Percentiles rank a stretch among this genome's conserved stretches.
phyloP scores from a whole-genome alignment of 441 rosid genomes.

The Populus tomentosa region DNA sequence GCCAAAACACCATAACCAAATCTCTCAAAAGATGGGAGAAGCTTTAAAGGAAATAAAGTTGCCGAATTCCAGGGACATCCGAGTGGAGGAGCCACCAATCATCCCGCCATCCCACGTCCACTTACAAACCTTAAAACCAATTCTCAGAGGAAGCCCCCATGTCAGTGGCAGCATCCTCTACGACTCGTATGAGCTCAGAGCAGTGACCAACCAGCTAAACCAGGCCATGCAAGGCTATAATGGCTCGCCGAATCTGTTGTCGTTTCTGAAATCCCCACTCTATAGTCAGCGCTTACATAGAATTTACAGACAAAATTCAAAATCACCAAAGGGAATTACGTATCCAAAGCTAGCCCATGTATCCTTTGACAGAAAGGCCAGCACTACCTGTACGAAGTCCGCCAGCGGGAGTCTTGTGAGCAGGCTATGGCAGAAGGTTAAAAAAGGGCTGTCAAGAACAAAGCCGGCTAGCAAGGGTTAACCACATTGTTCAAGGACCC shows the following conservation, averaged over 20 bases:
- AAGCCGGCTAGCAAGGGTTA: slow-evolving; percentile 11
- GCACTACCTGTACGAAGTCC: slow-evolving; percentile 4
- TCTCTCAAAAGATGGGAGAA: slow-evolving; percentile 11
- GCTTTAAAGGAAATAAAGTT: slow-evolving; percentile 11
- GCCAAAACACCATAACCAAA: neutral
- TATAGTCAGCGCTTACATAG: slow-evolving; percentile 12
- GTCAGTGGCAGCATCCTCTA: slow-evolving; percentile 37
- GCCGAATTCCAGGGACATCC: neutral
- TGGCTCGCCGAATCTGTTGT: slow-evolving; percentile 20
- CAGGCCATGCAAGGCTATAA: slow-evolving; percentile 31
- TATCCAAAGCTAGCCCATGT: neutral
- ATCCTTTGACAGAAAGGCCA: neutral
- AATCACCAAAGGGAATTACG: slow-evolving; percentile 19
- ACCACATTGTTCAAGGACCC: neutral
- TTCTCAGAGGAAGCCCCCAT: slow-evolving; percentile 24
- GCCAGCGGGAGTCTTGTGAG: slow-evolving; percentile 21
- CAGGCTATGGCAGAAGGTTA: slow-evolving; percentile 44
- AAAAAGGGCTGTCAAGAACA: slow-evolving; percentile 24
- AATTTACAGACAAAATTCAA: slow-evolving; percentile 22
- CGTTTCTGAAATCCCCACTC: slow-evolving; percentile 29
- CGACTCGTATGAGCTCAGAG: slow-evolving; percentile 41
- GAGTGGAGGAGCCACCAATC: neutral
- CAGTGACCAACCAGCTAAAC: slow-evolving; percentile 42
- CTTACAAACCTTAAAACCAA: slow-evolving; percentile 11
- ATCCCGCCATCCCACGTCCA: neutral